Evolutionary conservation across 2,329 filamentous ascomycete genomes (phyloP).

Genomic region (Aplosporella prunicola): DNA sequence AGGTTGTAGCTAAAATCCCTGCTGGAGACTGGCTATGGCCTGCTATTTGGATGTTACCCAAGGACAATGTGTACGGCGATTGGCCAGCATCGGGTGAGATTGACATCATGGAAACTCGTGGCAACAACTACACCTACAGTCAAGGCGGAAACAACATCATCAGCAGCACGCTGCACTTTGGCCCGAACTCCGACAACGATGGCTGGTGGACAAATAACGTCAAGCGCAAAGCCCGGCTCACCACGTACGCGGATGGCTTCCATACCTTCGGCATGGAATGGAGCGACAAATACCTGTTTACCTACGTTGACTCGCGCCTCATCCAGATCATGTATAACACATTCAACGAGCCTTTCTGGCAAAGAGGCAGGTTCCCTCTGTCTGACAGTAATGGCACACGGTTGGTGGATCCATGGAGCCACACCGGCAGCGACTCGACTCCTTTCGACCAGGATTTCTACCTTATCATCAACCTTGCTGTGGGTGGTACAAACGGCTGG

Average conservation of each 20-base stretch:
- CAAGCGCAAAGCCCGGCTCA: constrained; percentile 65
- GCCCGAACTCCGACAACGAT: constrained; percentile 61
- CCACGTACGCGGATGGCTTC: constrained; percentile 58
- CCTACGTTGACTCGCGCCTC: constrained; percentile 71
- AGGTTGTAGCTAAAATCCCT: constrained; percentile 69
- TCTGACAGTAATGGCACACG: constrained; percentile 56
- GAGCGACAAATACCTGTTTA: constrained; percentile 82
- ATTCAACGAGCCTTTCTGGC: constrained; percentile 59
- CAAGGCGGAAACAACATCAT: constrained; percentile 76
- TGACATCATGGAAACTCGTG: constrained; percentile 70
- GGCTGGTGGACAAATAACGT: constrained; percentile 78
- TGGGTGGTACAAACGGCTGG: constrained; percentile 75
- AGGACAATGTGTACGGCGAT: constrained; percentile 58
- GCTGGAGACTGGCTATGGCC: constrained; percentile 82
- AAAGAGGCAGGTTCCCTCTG: constrained; percentile 58
- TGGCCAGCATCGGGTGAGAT: constrained; percentile 81
- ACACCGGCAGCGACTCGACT: constrained; percentile 51
- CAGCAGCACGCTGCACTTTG: constrained; percentile 74
- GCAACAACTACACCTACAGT: constrained; percentile 68
- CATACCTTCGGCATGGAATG: constrained; percentile 78
- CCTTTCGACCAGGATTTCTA: constrained; percentile 72
- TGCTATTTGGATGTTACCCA: constrained; percentile 84
- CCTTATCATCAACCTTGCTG: constrained; percentile 65
- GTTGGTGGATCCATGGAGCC: constrained; percentile 53
- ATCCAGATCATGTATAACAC: constrained; percentile 70